Evolutionary conservation across 208 protist genomes (phyloP).

Genomic region (Leishmania turanica): DNA sequence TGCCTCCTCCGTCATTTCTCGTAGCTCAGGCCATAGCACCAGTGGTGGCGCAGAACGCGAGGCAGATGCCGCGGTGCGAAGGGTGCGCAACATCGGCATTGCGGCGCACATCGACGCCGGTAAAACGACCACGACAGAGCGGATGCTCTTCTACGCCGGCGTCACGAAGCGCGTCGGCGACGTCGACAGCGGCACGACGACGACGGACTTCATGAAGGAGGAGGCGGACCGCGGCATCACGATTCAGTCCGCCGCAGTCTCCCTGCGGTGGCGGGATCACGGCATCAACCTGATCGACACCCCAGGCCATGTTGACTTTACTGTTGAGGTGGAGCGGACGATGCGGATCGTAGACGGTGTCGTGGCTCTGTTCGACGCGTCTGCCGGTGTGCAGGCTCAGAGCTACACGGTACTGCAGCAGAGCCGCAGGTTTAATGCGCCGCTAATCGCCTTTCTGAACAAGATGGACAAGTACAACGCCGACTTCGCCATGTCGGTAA

Average conservation of each 20-base stretch:
- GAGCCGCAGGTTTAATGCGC: constrained; percentile 81
- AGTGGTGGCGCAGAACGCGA: not conserved
- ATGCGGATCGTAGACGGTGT: constrained; percentile 97
- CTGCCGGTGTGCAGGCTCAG: constrained; percentile 95
- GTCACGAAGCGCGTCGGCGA: constrained; percentile 87
- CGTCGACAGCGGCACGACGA: constrained; percentile 96
- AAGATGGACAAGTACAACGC: constrained; percentile 97
- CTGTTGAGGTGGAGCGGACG: constrained; percentile 96
- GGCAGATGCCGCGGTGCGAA: constrained; percentile 13
- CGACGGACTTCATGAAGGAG: constrained; percentile 97
- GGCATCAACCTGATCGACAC: constrained; percentile 97
- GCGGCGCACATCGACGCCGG: constrained; percentile 97
- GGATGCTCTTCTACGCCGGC: constrained; percentile 95
- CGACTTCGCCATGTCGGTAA: constrained; percentile 69
- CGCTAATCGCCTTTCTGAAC: constrained; percentile 93
- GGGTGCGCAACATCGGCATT: constrained; percentile 95
- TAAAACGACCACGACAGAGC: constrained; percentile 96
- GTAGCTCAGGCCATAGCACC: not conserved
- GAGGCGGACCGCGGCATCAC: constrained; percentile 97
- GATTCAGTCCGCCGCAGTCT: constrained; percentile 95
- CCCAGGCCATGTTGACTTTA: constrained; percentile 97
- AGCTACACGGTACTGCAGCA: constrained; percentile 92
- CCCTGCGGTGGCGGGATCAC: constrained; percentile 87
- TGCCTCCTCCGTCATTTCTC: not conserved
- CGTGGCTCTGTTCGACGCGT: constrained; percentile 96